Conservation (phyloP, 1,284 basidiomycete genomes). For the Cutaneotrichosporon mucoides region DNA sequence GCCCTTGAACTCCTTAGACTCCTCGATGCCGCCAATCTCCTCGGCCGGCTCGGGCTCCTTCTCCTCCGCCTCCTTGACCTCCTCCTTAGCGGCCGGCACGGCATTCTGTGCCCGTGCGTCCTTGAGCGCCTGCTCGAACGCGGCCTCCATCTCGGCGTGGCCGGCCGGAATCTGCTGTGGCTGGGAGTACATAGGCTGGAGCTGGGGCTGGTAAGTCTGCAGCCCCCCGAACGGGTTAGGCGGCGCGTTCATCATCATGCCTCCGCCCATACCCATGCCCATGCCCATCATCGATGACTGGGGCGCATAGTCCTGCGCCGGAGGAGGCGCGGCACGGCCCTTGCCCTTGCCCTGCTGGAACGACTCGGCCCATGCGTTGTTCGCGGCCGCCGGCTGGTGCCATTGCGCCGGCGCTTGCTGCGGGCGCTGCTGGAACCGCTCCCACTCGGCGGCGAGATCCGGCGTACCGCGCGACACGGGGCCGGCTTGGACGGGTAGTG, state of each 20-base stretch:
- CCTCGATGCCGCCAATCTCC: conserved; percentile 18
- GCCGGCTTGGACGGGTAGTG: background rate
- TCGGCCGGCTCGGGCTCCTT: conserved; percentile 53
- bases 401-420: conserved; percentile 11
- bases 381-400: conserved; percentile 10
- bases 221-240: conserved; percentile 16
- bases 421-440: conserved; percentile 10
- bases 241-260: conserved; percentile 5
- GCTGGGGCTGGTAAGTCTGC: conserved; percentile 18
- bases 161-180: conserved; percentile 36
- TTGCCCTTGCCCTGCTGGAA: conserved; percentile 26
- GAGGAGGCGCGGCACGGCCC: conserved; percentile 15
- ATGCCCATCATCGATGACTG: conserved; percentile 10
- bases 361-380: conserved; percentile 13
- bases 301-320: conserved; percentile 1
- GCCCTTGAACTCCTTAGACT: conserved; percentile 40
- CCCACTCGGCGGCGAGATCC: conserved; percentile 16
- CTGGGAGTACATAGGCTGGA: conserved; percentile 19
- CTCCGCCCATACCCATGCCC: conserved; percentile 3
- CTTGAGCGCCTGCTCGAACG: conserved; percentile 73
- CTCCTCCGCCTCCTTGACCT: conserved; percentile 54
- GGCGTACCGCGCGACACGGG: background rate
- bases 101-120: conserved; percentile 53
- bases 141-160: conserved; percentile 58
- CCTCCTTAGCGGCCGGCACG: conserved; percentile 28